Evolutionary conservation across 345 rosid genomes (phyloP).

Genomic region (Heritiera littoralis): DNA sequence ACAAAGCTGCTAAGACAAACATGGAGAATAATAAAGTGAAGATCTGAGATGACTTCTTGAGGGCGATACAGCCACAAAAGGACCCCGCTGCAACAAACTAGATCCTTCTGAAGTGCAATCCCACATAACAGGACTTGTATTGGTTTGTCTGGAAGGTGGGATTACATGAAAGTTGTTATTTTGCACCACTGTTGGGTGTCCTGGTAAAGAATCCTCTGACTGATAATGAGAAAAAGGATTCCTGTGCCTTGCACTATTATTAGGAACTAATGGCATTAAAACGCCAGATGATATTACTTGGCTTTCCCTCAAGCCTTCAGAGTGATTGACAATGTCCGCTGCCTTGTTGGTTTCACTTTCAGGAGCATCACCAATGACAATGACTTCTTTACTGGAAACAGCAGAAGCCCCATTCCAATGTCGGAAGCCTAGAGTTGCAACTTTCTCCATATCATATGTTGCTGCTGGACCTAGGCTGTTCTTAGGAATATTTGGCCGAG

Average conservation of each 20-base stretch:
- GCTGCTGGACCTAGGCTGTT: constrained; percentile 27
- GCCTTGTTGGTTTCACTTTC: constrained; percentile 32
- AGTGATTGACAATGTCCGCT: constrained; percentile 23
- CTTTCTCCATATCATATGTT: constrained; percentile 18
- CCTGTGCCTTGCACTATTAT: constrained; percentile 26
- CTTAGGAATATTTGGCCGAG: constrained; percentile 23
- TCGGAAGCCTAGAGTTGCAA: constrained; percentile 21
- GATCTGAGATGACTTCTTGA: constrained; percentile 39
- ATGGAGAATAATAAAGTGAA: constrained; percentile 41
- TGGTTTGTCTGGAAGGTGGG: constrained; percentile 29
- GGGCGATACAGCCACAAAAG: constrained; percentile 35
- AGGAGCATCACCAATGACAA: constrained; percentile 54
- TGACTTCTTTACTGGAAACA: constrained; percentile 39
- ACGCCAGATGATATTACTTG: constrained; percentile 30
- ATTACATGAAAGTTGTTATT: constrained; percentile 25
- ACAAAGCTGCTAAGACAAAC: constrained; percentile 37
- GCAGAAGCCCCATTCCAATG: constrained; percentile 29
- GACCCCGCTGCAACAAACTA: constrained; percentile 36
- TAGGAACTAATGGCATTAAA: constrained; percentile 25
- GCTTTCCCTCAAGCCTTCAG: constrained; percentile 29
- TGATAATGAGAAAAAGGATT: constrained; percentile 38
- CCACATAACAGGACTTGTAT: constrained; percentile 43
- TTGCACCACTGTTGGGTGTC: constrained; percentile 24
- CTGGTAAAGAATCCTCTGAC: constrained; percentile 27
- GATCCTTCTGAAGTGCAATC: constrained; percentile 42